phyloP scores from a whole-genome alignment of 768 basidiomycete species.

The Panaeolus cyanescens region DNA sequence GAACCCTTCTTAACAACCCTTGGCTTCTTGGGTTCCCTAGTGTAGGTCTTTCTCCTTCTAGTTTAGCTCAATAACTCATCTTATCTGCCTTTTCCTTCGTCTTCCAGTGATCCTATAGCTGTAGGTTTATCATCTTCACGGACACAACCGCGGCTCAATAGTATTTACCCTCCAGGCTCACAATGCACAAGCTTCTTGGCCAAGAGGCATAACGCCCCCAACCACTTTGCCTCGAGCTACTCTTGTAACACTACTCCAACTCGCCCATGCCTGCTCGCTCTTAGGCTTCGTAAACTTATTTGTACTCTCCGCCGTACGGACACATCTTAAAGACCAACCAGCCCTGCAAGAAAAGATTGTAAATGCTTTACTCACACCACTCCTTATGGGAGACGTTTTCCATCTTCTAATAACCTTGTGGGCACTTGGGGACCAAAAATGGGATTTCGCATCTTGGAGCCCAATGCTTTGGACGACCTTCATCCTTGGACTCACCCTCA shows the following conservation, averaged over 20 bases:
- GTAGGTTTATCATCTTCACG: constrained; percentile 39
- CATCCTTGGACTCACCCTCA: constrained; percentile 58
- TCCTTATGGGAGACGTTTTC: constrained; percentile 67
- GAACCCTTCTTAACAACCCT: constrained; percentile 68
- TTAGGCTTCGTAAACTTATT: constrained; percentile 72
- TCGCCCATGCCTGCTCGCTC: constrained; percentile 77
- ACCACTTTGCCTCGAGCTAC: constrained; percentile 59
- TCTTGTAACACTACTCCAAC: constrained; percentile 69
- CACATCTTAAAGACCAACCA: constrained; percentile 56
- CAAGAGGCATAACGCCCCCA: constrained; percentile 45
- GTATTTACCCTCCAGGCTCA: constrained; percentile 50
- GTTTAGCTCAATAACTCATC: constrained; percentile 6
- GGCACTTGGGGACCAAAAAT: constrained; percentile 73
- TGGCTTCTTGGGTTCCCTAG: constrained; percentile 67
- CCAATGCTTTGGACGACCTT: constrained; percentile 73
- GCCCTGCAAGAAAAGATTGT: constrained; percentile 76
- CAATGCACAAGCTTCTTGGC: constrained; percentile 79
- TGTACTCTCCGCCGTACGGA: constrained; percentile 61
- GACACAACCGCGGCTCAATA: constrained; percentile 1
- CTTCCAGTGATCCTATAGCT: constrained; percentile 57
- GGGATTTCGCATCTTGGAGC: constrained; percentile 63
- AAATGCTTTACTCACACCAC: constrained; percentile 61
- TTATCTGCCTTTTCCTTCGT: constrained; percentile 14
- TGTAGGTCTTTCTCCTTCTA: constrained; percentile 29
- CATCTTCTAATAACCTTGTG: constrained; percentile 72